phyloP scores from a whole-genome alignment of 1,139 yeast species.

The Candida sanyaensis region DNA sequence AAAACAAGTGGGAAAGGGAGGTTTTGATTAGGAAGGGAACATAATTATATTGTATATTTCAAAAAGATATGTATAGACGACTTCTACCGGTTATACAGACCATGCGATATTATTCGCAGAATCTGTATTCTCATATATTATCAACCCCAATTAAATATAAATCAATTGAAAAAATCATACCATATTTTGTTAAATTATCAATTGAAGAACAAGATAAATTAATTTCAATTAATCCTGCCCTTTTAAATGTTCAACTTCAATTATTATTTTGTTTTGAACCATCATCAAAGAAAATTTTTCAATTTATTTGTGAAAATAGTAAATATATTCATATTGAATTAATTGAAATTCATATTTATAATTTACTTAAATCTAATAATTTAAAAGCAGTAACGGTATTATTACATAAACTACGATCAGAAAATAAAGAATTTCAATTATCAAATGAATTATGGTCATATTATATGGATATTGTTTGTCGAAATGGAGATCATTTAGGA shows the following conservation, averaged over 20 bases:
- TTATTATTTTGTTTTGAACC: conserved; percentile 2
- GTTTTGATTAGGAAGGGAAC: too few species aligned
- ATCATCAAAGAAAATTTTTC: not conserved
- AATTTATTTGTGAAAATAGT: conserved; percentile 5
- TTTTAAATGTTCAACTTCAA: conserved; percentile 9
- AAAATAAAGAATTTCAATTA: conserved; percentile 18
- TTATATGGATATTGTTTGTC: conserved; percentile 27
- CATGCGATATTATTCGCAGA: not conserved
- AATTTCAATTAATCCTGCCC: conserved; percentile 2
- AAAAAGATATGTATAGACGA: conserved; percentile 4
- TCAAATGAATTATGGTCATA: conserved; percentile 42
- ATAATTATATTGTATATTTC: too few species aligned
- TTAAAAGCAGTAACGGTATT: conserved; percentile 24
- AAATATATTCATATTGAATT: conserved; percentile 12
- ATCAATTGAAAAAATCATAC: conserved; percentile 1
- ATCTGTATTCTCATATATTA: not conserved
- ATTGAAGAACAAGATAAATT: conserved; percentile 5
- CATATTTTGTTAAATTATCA: conserved; percentile 3
- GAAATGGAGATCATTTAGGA: conserved; percentile 30
- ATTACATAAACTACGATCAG: conserved; percentile 23
- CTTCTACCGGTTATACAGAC: conserved; percentile 7
- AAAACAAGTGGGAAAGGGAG: too few species aligned
- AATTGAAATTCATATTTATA: conserved; percentile 23
- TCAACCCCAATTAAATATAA: conserved; percentile 1
- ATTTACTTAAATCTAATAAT: conserved; percentile 19